phyloP scores from a whole-genome alignment of 2,329 filamentous ascomycete species.

The Colletotrichum caudatum region DNA sequence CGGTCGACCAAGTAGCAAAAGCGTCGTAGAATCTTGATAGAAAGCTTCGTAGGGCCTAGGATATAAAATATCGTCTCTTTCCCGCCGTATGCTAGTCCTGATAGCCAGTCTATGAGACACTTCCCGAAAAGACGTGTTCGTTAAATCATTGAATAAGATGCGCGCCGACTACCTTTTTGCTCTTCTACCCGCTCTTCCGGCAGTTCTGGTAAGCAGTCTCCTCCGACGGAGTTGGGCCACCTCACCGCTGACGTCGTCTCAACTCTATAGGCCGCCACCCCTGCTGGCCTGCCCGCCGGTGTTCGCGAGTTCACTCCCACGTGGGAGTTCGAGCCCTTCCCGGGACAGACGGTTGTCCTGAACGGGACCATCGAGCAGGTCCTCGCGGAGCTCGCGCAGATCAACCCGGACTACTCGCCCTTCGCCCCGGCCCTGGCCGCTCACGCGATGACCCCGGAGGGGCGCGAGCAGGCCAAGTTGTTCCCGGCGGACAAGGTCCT shows the following conservation, averaged over 20 bases:
- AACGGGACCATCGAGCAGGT: conserved; percentile 1
- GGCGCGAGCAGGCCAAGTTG: neutral
- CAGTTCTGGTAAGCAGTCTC: neutral
- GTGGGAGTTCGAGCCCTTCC: conserved; percentile 1
- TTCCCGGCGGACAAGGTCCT: neutral
- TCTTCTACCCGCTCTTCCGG: neutral
- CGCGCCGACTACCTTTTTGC: neutral
- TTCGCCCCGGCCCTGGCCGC: neutral
- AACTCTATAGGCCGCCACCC: neutral
- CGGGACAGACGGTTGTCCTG: neutral
- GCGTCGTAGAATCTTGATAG: neutral
- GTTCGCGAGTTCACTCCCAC: neutral
- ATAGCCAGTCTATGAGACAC: neutral
- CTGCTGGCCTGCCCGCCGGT: neutral
- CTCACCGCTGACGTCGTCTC: neutral
- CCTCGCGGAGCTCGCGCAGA: conserved; percentile 3
- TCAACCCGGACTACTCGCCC: conserved; percentile 3
- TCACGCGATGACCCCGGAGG: too few species aligned
- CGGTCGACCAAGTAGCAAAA: neutral
- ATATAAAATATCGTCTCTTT: neutral
- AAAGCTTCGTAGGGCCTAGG: fast-evolving
- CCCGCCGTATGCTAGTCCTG: neutral
- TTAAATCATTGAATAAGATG: neutral
- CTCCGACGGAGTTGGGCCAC: neutral
- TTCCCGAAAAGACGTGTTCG: neutral